These are phyloP conservation scores for Mycena epipterygia DNA, from an alignment of 768 basidiomycete species.

Conservation along the genomic window DNA sequence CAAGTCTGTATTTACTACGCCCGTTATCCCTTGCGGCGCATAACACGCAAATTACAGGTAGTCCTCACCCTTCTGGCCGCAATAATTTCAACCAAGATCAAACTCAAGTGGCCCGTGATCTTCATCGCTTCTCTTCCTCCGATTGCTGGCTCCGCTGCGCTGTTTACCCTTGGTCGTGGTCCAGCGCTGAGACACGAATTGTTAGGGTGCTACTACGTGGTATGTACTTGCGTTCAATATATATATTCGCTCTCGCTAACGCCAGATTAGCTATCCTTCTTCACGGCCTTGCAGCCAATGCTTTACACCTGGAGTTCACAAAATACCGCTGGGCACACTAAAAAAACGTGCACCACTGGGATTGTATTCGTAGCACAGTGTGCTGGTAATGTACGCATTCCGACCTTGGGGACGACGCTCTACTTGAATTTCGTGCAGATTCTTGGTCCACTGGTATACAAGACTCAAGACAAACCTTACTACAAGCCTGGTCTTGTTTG, in stretches of 20 bases:
- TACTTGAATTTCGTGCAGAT: slow-evolving; percentile 37
- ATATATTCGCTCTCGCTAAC: not conserved
- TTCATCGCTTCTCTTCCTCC: slow-evolving; percentile 53
- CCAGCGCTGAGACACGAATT: slow-evolving; percentile 45
- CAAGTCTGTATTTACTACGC: slow-evolving; percentile 47
- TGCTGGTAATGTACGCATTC: slow-evolving; percentile 55
- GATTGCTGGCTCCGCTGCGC: slow-evolving; percentile 53
- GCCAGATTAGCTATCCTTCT: slow-evolving; percentile 49
- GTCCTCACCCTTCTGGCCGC: slow-evolving; percentile 53
- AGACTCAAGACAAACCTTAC: slow-evolving; percentile 51
- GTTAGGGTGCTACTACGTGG: slow-evolving; percentile 56
- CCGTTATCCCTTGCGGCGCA: not conserved
- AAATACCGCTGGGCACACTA: slow-evolving; percentile 59
- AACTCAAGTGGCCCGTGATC: slow-evolving; percentile 56
- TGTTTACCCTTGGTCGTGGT: slow-evolving; percentile 50
- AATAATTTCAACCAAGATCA: slow-evolving; percentile 51
- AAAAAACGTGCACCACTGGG: slow-evolving; percentile 57
- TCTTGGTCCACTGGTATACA: slow-evolving; percentile 54
- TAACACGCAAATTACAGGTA: not conserved
- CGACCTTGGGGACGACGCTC: not conserved
- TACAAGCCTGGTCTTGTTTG: slow-evolving; percentile 56
- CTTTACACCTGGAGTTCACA: slow-evolving; percentile 57
- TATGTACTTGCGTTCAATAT: slow-evolving; percentile 27
- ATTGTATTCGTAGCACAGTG: slow-evolving; percentile 61
- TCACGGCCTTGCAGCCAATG: slow-evolving; percentile 55